These are phyloP conservation scores for Thelonectria olida DNA, from an alignment of 2,329 filamentous ascomycete species.

Conservation along the genomic window DNA sequence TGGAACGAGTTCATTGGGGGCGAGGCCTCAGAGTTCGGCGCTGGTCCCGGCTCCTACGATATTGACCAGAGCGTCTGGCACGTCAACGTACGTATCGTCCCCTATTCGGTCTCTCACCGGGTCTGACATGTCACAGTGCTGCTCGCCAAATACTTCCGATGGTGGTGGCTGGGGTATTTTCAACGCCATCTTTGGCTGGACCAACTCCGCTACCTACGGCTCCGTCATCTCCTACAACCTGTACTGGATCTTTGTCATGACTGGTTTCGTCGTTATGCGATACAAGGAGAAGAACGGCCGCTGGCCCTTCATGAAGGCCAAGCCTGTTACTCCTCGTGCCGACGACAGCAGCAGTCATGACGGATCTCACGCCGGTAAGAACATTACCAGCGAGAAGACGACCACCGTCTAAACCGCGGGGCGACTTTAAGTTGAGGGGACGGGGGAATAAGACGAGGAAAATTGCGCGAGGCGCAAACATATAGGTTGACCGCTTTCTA, in stretches of 20 bases:
- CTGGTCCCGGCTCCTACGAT: slow-evolving; percentile 80
- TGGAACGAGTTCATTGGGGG: slow-evolving; percentile 74
- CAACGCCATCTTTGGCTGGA: slow-evolving; percentile 87
- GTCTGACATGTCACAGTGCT: slow-evolving; percentile 66
- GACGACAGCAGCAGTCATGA: slow-evolving; percentile 41
- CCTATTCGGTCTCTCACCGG: not conserved
- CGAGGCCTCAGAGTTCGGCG: slow-evolving; percentile 58
- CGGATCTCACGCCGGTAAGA: slow-evolving; percentile 35
- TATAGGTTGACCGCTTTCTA: slow-evolving; percentile 22
- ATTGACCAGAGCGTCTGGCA: slow-evolving; percentile 84
- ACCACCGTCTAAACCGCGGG: slow-evolving; percentile 25
- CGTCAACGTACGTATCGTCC: slow-evolving; percentile 71
- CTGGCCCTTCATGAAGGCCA: slow-evolving; percentile 55
- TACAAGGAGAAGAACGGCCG: slow-evolving; percentile 69
- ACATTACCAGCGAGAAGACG: slow-evolving; percentile 39
- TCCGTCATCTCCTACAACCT: slow-evolving; percentile 88
- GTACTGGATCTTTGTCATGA: slow-evolving; percentile 83
- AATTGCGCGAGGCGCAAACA: not conserved
- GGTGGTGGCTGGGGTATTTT: slow-evolving; percentile 88
- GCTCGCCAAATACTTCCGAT: slow-evolving; percentile 74
- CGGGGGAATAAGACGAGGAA: not conserved
- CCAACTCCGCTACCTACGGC: slow-evolving; percentile 87
- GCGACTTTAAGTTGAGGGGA: not conserved
- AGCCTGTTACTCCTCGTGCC: slow-evolving; percentile 32
- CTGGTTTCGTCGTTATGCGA: slow-evolving; percentile 72